Evolutionary conservation across 805 yeast genomes (phyloP).

Genomic region (Saturnispora kantuleensis): DNA sequence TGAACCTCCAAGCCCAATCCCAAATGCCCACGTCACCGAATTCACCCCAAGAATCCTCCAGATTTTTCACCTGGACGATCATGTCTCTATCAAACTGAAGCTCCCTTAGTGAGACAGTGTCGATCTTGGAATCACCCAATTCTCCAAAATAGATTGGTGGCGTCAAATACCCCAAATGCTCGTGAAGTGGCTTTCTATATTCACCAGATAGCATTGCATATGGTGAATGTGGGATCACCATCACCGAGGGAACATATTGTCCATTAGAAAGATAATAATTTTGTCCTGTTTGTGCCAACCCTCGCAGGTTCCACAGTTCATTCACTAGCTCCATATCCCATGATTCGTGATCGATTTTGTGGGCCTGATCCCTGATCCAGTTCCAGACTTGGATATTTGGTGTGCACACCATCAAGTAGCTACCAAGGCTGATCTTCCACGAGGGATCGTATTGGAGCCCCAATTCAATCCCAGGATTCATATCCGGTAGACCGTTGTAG

Average conservation of each 20-base stretch:
- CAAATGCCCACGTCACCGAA: constrained; percentile 10
- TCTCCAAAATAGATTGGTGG: constrained; percentile 35
- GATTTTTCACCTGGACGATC: constrained; percentile 1
- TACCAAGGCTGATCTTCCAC: constrained; percentile 23
- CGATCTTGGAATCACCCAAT: constrained; percentile 8
- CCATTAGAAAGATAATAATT: neutral
- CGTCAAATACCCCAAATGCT: constrained; percentile 33
- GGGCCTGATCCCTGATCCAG: constrained; percentile 18
- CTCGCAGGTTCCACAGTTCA: constrained; percentile 23
- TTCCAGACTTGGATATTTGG: constrained; percentile 30
- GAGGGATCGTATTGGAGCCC: constrained; percentile 2
- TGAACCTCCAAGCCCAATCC: constrained; percentile 16
- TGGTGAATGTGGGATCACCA: constrained; percentile 39
- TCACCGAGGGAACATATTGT: constrained; percentile 19
- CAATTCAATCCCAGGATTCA: constrained; percentile 10
- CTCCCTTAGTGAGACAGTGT: constrained; percentile 7
- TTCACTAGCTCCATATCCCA: constrained; percentile 48
- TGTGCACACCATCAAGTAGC: constrained; percentile 50
- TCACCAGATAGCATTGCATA: constrained; percentile 47
- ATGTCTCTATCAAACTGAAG: constrained; percentile 2
- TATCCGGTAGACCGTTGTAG: constrained; percentile 32
- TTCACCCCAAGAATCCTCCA: constrained; percentile 10
- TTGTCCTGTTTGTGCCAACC: constrained; percentile 12
- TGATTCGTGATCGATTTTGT: constrained; percentile 26
- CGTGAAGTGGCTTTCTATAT: constrained; percentile 23